Conservation (phyloP, 495 filamentous ascomycete species). For the Talaromyces ruber region DNA sequence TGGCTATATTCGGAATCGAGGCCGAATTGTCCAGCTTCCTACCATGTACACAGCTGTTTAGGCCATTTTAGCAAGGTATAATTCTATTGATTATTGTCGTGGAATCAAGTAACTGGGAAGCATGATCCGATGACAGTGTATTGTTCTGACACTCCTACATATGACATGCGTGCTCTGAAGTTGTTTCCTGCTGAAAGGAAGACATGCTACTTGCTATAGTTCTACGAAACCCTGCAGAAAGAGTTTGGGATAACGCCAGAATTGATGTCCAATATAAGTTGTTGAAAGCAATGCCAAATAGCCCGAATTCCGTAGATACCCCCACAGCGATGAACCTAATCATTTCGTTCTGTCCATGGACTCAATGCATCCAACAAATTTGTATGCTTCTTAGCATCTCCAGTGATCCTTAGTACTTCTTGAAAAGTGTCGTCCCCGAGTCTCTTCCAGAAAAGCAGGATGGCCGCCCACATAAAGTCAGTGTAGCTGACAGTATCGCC, state of each 20-base stretch:
- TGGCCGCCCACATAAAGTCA: constrained; percentile 29
- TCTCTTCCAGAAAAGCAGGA: constrained; percentile 20
- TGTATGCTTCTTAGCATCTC: constrained; percentile 22
- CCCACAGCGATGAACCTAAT: background rate
- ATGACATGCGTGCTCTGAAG: background rate
- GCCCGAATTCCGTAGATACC: background rate
- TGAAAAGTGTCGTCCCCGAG: constrained; percentile 24
- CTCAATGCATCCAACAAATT: constrained; percentile 27
- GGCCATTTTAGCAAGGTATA: no score
- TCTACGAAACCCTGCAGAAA: background rate
- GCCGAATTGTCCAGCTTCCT: background rate
- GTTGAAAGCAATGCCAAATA: background rate
- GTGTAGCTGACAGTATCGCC: constrained; percentile 24
- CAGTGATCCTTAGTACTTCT: constrained; percentile 20
- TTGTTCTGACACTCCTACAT: background rate
- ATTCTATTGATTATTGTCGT: background rate
- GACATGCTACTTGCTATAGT: no score
- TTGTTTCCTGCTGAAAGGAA: background rate
- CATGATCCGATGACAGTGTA: background rate
- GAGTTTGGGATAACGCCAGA: background rate
- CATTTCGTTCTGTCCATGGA: constrained; percentile 21
- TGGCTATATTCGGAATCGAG: background rate
- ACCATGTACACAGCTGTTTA: no score
- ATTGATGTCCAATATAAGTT: background rate
- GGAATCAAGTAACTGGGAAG: background rate